A percentile compares a stretch with the other conserved stretches of the same genome.
phyloP scores from a whole-genome alignment of 768 basidiomycete species.

The Dacryopinax spathularia region DNA sequence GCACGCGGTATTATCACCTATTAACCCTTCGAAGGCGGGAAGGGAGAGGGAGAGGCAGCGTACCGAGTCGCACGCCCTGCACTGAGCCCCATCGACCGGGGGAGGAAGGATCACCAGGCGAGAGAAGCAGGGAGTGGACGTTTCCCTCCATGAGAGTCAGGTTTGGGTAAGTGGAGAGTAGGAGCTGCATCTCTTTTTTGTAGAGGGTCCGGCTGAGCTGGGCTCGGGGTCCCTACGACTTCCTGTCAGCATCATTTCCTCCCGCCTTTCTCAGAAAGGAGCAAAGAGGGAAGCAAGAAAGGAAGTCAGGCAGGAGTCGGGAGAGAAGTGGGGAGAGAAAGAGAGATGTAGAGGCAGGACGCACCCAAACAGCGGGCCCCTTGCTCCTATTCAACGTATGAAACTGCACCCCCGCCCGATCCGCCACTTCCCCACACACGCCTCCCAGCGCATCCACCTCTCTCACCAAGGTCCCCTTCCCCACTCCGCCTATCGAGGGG shows the following conservation, averaged over 20 bases:
- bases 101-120: slow-evolving; percentile 26
- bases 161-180: slow-evolving; percentile 49
- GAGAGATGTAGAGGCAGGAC: slow-evolving; percentile 14
- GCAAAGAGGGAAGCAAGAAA: not conserved
- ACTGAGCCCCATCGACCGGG: slow-evolving; percentile 26
- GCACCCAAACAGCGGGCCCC: slow-evolving; percentile 79
- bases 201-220: slow-evolving; percentile 80
- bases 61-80: slow-evolving; percentile 55
- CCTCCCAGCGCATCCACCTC: slow-evolving; percentile 88
- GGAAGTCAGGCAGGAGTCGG: not conserved
- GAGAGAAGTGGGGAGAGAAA: not conserved
- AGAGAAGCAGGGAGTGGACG: slow-evolving; percentile 65
- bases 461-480: slow-evolving; percentile 80
- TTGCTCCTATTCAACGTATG: slow-evolving; percentile 73
- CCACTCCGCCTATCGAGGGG: slow-evolving; percentile 82
- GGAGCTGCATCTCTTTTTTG: slow-evolving; percentile 64
- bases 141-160: slow-evolving; percentile 57
- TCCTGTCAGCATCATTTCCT: not conserved
- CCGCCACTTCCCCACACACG: slow-evolving; percentile 73
- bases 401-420: slow-evolving; percentile 80
- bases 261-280: not conserved
- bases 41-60: slow-evolving; percentile 6
- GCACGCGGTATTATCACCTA: not conserved
- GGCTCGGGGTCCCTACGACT: slow-evolving; percentile 79
- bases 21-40: not conserved